Evolutionary conservation across 352 stramenopile species (phyloP).

Genomic region (Albugo laibachii): DNA sequence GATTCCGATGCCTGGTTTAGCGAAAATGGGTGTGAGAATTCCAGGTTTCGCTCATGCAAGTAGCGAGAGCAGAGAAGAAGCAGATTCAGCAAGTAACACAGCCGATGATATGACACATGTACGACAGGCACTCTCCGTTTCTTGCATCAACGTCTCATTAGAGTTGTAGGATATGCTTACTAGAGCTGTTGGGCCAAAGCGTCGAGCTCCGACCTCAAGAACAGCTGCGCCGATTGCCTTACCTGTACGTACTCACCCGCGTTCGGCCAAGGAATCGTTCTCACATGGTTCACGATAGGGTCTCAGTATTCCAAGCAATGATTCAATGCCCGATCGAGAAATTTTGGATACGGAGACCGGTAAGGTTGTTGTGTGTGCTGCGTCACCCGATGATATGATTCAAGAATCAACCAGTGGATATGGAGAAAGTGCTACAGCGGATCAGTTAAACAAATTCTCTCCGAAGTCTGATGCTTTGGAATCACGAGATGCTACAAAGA

Average conservation of each 20-base stretch:
- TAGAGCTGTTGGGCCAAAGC: conserved; percentile 50
- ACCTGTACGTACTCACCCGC: conserved; percentile 10
- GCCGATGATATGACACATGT: conserved; percentile 37
- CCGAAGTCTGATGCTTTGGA: conserved; percentile 1
- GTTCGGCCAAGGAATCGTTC: no score
- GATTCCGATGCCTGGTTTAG: conserved; percentile 65
- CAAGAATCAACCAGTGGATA: no score
- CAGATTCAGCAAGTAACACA: conserved; percentile 10
- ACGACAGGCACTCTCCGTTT: conserved; percentile 5
- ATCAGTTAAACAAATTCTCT: neutral
- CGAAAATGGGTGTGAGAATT: conserved; percentile 39
- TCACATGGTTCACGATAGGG: no score
- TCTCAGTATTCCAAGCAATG: no score
- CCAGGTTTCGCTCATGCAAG: conserved; percentile 30
- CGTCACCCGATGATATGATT: no score
- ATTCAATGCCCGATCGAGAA: no score
- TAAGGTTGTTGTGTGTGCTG: no score
- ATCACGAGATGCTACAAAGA: neutral
- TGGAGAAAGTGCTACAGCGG: neutral
- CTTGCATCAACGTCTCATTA: neutral
- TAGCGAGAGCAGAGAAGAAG: conserved; percentile 9
- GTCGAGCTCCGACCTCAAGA: conserved; percentile 36
- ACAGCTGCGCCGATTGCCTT: conserved; percentile 45
- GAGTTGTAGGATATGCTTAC: conserved; percentile 42
- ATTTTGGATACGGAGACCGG: no score